Evolutionary conservation across 345 rosid genomes (phyloP), one percentile per base, ranked within the genome.

Genomic region (Gossypium herbaceum): DNA sequence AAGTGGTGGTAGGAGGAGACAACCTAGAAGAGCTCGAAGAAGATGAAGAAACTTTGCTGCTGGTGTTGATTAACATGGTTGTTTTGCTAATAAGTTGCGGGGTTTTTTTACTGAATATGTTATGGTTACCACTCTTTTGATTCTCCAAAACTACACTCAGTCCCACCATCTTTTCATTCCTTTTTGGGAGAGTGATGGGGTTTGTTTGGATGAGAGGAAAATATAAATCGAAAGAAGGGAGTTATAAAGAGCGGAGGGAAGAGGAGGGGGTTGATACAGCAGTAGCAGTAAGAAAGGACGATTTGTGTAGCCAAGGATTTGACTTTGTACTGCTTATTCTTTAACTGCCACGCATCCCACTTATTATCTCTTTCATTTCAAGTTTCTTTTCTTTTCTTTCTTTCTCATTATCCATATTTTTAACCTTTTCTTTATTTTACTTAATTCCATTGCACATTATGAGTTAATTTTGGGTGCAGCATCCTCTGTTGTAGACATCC

Each of bases 61-160:
- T 34, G 41, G 41, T 34, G 55, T 39, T 77, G 51, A 81, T 77
- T 58, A 66, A 62, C 86, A 85, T 77, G 65, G 81, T 65, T 29
- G 89, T 62, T 81, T 90, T 88, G 88, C 64, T 89, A 78, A 92
- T 81, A 34, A 93, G 86, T 63, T 85, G 91, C 5, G 86, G 83
- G 17, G 81, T 76, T 81, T 81, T 84, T 52, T 74, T 83, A 71
- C 39, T 68, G 44, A 71, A 57, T 13, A 73, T 73, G 52, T 61
- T 65, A 67, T 47, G 15, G 9, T 29, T 47, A 43, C 41, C 48
- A 41, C 75, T 64, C 67, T 82, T 79, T 1, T 80, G 82, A 66
- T 79, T 81, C 79, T 93, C 98, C 76, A 94, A 70, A 65, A 94
- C 85, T 70, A 94, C 80, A 68, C 98, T 91, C 68, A 94, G 79